These are phyloP conservation scores for Peronosclerospora sorghi DNA, from an alignment of 352 stramenopile species.

Conservation along the genomic window DNA sequence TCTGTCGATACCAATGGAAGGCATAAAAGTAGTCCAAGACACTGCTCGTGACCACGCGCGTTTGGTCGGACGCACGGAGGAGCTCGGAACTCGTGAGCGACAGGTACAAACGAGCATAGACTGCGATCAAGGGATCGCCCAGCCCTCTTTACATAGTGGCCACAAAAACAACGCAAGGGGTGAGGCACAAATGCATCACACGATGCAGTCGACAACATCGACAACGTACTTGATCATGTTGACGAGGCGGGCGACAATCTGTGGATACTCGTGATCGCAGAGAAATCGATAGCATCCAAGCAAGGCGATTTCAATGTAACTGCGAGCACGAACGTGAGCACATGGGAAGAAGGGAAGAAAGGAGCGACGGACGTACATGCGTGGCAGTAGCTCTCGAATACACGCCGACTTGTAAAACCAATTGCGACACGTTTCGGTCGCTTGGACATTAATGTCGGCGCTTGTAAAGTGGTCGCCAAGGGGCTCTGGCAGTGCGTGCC, in stretches of 20 bases:
- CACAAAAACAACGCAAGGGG: constrained; percentile 8
- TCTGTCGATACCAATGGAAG: constrained; percentile 56
- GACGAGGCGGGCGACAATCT: constrained; percentile 70
- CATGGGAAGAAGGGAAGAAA: too few species aligned
- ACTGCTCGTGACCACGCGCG: constrained; percentile 45
- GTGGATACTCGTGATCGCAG: constrained; percentile 78
- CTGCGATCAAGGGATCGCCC: constrained; percentile 76
- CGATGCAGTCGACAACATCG: constrained; percentile 4
- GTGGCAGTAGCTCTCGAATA: constrained; percentile 85
- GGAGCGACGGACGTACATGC: constrained; percentile 62
- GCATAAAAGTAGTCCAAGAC: constrained; percentile 86
- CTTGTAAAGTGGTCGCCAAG: constrained; percentile 63
- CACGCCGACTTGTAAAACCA: constrained; percentile 93
- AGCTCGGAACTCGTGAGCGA: constrained; percentile 56
- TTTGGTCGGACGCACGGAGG: constrained; percentile 26
- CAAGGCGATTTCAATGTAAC: constrained; percentile 83
- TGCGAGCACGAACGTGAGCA: constrained; percentile 13
- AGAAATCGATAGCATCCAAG: constrained; percentile 86
- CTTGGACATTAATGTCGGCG: constrained; percentile 75
- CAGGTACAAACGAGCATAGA: constrained; percentile 83
- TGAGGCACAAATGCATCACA: constrained; percentile 1
- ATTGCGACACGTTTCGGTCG: constrained; percentile 87
- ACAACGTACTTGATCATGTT: constrained; percentile 80
- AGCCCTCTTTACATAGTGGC: constrained; percentile 43
- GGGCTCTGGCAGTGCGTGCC: constrained; percentile 35